Evolutionary conservation across 1,284 basidiomycete species (phyloP).

Genomic region (Leccinum griseonigrum): DNA sequence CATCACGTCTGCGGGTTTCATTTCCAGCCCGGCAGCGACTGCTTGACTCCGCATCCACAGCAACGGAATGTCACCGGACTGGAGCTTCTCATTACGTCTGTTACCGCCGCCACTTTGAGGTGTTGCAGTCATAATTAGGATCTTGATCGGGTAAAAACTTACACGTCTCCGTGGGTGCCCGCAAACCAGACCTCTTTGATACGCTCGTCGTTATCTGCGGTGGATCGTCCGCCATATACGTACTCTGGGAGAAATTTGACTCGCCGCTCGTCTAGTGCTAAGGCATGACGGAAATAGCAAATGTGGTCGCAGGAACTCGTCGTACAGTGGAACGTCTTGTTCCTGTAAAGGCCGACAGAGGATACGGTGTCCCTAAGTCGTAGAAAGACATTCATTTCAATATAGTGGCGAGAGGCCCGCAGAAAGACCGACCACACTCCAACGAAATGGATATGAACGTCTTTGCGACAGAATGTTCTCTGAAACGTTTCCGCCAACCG

Average conservation of each 20-base stretch:
- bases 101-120: constrained; percentile 31
- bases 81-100: constrained; percentile 25
- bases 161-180: constrained; percentile 36
- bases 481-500: constrained; percentile 27
- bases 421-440: constrained; percentile 34
- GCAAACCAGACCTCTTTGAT: constrained; percentile 39
- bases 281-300: constrained; percentile 32
- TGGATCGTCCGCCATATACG: constrained; percentile 25
- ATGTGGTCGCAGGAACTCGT: constrained; percentile 29
- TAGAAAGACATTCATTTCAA: not conserved
- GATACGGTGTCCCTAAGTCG: constrained; percentile 32
- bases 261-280: constrained; percentile 40
- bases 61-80: constrained; percentile 33
- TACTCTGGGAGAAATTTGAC: constrained; percentile 43
- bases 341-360: constrained; percentile 33
- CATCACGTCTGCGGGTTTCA: constrained; percentile 23
- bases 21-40: constrained; percentile 21
- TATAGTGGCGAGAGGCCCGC: not conserved
- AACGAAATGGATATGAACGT: constrained; percentile 36
- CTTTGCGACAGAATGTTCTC: constrained; percentile 25
- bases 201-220: constrained; percentile 9
- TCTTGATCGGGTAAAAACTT: constrained; percentile 10
- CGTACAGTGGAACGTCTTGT: constrained; percentile 28
- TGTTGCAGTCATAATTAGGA: constrained; percentile 1
- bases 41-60: constrained; percentile 36